Base-by-base conservation (phyloP, 1,284 basidiomycete species). In the Earliella scabrosa region DNA sequence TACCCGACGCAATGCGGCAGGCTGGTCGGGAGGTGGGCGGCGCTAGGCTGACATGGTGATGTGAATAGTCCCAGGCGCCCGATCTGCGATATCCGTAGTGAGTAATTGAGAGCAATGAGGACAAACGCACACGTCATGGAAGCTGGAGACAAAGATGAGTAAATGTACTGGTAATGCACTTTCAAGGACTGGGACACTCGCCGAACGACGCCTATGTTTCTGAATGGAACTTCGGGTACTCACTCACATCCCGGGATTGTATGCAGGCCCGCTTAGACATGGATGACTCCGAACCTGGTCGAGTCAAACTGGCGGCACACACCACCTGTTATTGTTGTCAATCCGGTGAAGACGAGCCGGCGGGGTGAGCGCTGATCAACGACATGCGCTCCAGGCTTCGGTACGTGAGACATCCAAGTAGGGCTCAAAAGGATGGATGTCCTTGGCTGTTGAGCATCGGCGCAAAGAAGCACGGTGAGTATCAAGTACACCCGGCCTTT, bases 261-360 rank as follows among this genome's bases (percentile, higher is more conserved):
- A 18, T 10, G 27, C 2, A 24, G 26, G n/a, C 6, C 46, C 35
- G 20, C 18, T 46, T 4, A 32, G n/a, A 20, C 35, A 6, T 32
- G 32, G 31, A 34, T 46, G 45, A 20, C 13, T 35, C 20, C 13
- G 27, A 10, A 29, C 14, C 29, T 20, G 49, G 29, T 18, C 24
- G 21, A 32, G 39, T 50, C 40, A 39, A 23, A 21, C 7, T 27
- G 50, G 41, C 41, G 9, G 16, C 27, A 13, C 14, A 38, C 8
- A 18, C 24, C 4, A 23, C 32, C 32, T 52, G 32, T 34, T 52
- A 31, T 52, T 52, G 50, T 52, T 31, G 16, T 52, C 32, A 23
- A 50, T 41, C 20, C 41, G 46, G 46, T 39, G n/a, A 50, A 40
- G 10, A 10, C 26, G 49, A 14, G 21, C 49, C 31, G 21, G 27